These are phyloP conservation scores for Funneliformis caledonium DNA, from an alignment of 371 early-diverging fungal species.

Conservation along the genomic window DNA sequence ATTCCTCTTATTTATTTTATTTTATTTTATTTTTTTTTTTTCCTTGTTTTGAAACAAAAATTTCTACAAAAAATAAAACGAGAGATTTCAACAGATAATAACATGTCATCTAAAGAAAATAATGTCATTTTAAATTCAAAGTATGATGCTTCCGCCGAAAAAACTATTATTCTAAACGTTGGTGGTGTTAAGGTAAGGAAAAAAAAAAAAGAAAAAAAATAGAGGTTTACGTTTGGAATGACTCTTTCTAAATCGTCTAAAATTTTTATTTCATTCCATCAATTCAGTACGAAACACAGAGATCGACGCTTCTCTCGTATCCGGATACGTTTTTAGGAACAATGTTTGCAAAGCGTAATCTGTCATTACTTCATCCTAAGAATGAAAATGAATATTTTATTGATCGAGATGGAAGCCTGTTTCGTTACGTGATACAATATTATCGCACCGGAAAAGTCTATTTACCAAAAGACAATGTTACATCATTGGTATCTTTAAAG, in stretches of 20 bases:
- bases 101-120: not conserved
- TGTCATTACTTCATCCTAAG: not conserved
- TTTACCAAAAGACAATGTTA: not conserved
- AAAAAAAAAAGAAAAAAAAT: too few species aligned
- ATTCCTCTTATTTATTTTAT: too few species aligned
- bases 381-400: slow-evolving; percentile 40
- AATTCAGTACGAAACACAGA: slow-evolving; percentile 31
- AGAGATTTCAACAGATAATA: too few species aligned
- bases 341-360: slow-evolving; percentile 31
- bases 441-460: slow-evolving; percentile 37
- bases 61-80: too few species aligned
- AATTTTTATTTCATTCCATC: not conserved
- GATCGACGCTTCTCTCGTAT: slow-evolving; percentile 21
- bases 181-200: slow-evolving; percentile 36
- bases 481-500: not conserved
- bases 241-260: not conserved
- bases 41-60: too few species aligned
- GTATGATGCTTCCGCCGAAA: not conserved
- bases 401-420: slow-evolving; percentile 26
- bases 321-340: slow-evolving; percentile 34
- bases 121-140: too few species aligned
- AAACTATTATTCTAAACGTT: slow-evolving; percentile 28
- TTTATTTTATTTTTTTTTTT: too few species aligned
- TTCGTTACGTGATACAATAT: slow-evolving; percentile 31
- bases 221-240: not conserved